These are phyloP conservation scores for Aristolochia contorta DNA, from an alignment of 164 flowering plant genomes.

Conservation along the genomic window DNA sequence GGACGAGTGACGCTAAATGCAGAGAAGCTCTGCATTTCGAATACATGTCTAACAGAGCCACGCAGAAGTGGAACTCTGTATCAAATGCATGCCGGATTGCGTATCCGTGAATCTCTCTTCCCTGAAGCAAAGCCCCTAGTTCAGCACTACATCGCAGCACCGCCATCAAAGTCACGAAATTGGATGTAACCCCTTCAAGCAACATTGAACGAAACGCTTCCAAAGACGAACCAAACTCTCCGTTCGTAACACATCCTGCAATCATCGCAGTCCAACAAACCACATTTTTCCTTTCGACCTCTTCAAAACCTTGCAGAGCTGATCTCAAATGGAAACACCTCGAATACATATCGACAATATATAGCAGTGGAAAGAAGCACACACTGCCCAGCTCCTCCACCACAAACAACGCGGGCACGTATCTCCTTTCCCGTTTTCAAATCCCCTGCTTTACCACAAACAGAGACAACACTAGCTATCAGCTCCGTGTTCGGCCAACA, in stretches of 20 bases:
- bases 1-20: not conserved
- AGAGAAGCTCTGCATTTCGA: conserved; percentile 13
- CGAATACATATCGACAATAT: conserved; percentile 46
- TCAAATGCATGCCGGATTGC: conserved; percentile 34
- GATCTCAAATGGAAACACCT: conserved; percentile 18
- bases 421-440: conserved; percentile 30
- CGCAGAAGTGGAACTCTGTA: conserved; percentile 24
- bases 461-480: conserved; percentile 33
- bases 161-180: conserved; percentile 36
- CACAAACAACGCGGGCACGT: conserved; percentile 31
- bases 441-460: conserved; percentile 16
- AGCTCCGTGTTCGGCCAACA: conserved; percentile 22
- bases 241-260: conserved; percentile 29
- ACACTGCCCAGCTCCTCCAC: conserved; percentile 20
- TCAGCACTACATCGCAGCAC: conserved; percentile 39
- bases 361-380: conserved; percentile 33
- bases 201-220: conserved; percentile 39
- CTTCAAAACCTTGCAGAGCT: conserved; percentile 32
- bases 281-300: conserved; percentile 34
- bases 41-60: conserved; percentile 43
- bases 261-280: conserved; percentile 65
- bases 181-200: conserved; percentile 32
- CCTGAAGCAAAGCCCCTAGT: conserved; percentile 17
- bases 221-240: conserved; percentile 19
- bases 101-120: conserved; percentile 50